Evolutionary conservation across 2,329 filamentous ascomycete genomes (phyloP).

Genomic region (Teratosphaeria epicoccoides): DNA sequence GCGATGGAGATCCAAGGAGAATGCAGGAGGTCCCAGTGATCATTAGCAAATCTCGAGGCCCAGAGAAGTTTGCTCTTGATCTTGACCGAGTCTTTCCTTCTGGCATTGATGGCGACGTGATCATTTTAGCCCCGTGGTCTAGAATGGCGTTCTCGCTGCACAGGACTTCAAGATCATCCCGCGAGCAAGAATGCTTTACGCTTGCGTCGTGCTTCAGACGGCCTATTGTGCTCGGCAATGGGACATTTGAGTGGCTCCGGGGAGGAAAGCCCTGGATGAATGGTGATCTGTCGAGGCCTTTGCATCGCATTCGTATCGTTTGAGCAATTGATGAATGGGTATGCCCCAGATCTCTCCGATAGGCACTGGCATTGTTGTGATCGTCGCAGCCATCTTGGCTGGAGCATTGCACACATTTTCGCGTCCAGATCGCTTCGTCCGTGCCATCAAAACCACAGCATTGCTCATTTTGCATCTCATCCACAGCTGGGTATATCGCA

Average conservation of each 20-base stretch:
- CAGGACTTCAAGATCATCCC: background rate
- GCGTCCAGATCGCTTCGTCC: too few species aligned
- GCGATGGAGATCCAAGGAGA: background rate
- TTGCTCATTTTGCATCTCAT: too few species aligned
- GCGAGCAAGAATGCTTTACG: background rate
- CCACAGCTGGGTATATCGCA: too few species aligned
- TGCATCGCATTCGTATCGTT: background rate
- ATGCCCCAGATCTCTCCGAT: too few species aligned
- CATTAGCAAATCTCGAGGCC: background rate
- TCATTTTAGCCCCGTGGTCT: background rate
- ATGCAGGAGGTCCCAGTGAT: background rate
- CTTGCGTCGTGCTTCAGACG: background rate
- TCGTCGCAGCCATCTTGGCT: too few species aligned
- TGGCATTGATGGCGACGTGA: background rate
- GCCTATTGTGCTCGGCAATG: background rate
- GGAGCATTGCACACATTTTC: too few species aligned
- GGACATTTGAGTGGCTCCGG: background rate
- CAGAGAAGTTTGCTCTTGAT: background rate
- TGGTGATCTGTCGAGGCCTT: background rate
- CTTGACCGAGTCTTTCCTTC: background rate
- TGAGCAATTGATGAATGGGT: background rate
- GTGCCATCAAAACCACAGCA: too few species aligned
- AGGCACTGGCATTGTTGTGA: too few species aligned
- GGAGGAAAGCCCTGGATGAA: background rate
- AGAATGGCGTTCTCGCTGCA: background rate